These are phyloP conservation scores for Cyclocybe cylindracea DNA, from an alignment of 768 basidiomycete genomes.

Conservation along the genomic window DNA sequence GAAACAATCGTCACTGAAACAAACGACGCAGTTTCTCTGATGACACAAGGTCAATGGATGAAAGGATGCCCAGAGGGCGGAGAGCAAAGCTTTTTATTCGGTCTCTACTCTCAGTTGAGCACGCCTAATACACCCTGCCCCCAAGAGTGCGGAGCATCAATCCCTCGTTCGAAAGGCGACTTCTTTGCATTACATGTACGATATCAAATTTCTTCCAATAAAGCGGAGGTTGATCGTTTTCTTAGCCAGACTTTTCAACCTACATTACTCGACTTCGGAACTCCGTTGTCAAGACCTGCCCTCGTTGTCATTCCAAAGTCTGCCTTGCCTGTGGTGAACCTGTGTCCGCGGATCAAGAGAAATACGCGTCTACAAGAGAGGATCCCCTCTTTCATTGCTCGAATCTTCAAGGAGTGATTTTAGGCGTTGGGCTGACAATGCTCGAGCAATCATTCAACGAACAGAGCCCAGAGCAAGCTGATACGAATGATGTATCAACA, in stretches of 20 bases:
- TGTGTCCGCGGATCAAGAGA: slow-evolving; percentile 39
- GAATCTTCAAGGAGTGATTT: slow-evolving; percentile 84
- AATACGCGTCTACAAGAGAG: slow-evolving; percentile 44
- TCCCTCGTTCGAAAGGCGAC: slow-evolving; percentile 67
- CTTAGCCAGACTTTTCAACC: slow-evolving; percentile 67
- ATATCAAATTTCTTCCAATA: slow-evolving; percentile 6
- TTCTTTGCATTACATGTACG: slow-evolving; percentile 86
- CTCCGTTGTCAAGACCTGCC: slow-evolving; percentile 63
- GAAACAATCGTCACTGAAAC: slow-evolving; percentile 44
- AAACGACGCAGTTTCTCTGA: slow-evolving; percentile 56
- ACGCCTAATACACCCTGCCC: slow-evolving; percentile 70
- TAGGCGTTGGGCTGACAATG: slow-evolving; percentile 90
- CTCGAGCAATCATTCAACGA: slow-evolving; percentile 74
- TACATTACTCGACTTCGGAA: slow-evolving; percentile 67
- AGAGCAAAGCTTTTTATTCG: slow-evolving; percentile 88
- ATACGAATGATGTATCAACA: slow-evolving; percentile 32
- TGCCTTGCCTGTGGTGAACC: slow-evolving; percentile 81
- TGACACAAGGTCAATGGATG: slow-evolving; percentile 96
- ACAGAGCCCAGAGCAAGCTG: slow-evolving; percentile 40
- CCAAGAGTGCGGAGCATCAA: slow-evolving; percentile 65
- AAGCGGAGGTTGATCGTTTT: slow-evolving; percentile 12
- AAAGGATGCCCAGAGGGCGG: slow-evolving; percentile 93
- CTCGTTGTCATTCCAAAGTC: slow-evolving; percentile 57
- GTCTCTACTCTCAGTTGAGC: slow-evolving; percentile 74
- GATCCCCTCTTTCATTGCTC: slow-evolving; percentile 85